Percentiles rank a stretch among this genome's conserved stretches.
phyloP scores from a whole-genome alignment of 2,329 filamentous ascomycete species.

The Pestalotiopsis sp. region DNA sequence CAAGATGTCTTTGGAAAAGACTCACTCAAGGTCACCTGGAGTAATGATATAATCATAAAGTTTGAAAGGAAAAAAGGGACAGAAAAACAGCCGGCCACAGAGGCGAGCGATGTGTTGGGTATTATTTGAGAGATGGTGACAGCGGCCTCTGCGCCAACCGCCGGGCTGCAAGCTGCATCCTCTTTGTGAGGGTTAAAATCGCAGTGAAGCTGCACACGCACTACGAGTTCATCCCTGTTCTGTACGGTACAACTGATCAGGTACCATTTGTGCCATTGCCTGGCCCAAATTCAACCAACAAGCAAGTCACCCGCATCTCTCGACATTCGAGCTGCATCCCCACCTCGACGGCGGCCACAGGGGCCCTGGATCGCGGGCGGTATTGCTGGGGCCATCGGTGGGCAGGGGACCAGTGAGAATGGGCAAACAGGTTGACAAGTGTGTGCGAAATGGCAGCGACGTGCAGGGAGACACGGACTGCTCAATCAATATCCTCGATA shows the following conservation, averaged over 20 bases:
- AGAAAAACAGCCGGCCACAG: constrained; percentile 10
- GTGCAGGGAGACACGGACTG: constrained; percentile 21
- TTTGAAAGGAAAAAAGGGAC: neutral
- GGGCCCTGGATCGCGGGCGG: constrained; percentile 20
- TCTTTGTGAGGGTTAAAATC: neutral
- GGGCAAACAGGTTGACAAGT: constrained; percentile 23
- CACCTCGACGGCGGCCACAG: neutral
- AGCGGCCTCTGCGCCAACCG: constrained; percentile 8
- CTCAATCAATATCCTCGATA: neutral
- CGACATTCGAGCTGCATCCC: constrained; percentile 7
- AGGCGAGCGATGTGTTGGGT: constrained; percentile 7
- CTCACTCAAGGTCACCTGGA: neutral
- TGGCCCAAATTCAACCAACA: neutral
- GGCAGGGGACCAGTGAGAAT: constrained; percentile 28
- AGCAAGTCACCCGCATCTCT: neutral
- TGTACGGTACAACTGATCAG: no score
- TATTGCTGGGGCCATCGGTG: constrained; percentile 21
- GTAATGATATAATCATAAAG: neutral
- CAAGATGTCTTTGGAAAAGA: neutral
- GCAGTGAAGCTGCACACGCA: neutral
- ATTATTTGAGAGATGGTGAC: constrained; percentile 9
- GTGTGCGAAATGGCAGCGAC: constrained; percentile 17
- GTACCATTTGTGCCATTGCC: neutral
- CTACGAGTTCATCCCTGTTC: neutral
- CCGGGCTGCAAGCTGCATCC: constrained; percentile 9